These are phyloP conservation scores for Phytopythium boreale DNA, from an alignment of 352 stramenopile genomes.

Conservation along the genomic window DNA sequence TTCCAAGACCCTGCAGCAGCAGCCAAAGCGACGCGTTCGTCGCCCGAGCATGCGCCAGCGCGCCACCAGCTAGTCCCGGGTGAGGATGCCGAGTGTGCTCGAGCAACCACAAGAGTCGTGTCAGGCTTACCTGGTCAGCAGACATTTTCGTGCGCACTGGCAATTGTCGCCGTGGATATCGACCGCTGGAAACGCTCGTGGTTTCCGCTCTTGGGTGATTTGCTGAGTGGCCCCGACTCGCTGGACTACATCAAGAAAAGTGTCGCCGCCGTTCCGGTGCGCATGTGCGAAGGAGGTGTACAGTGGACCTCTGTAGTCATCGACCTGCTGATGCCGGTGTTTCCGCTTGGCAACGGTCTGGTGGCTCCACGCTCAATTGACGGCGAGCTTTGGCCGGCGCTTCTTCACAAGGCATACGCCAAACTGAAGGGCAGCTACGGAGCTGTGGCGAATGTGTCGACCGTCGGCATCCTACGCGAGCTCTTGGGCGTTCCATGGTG, in stretches of 20 bases:
- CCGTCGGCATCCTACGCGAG: conserved; percentile 33
- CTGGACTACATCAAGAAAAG: conserved; percentile 3
- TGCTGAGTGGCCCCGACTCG: not conserved
- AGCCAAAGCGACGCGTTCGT: not conserved
- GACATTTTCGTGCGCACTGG: conserved; percentile 27
- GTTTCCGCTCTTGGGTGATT: conserved; percentile 11
- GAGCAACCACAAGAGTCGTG: not conserved
- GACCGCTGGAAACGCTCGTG: conserved; percentile 17
- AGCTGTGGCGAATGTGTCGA: conserved; percentile 16
- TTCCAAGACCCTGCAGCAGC: not conserved
- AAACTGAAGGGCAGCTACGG: conserved; percentile 50
- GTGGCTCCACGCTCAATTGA: conserved; percentile 16
- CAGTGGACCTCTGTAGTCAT: conserved; percentile 35
- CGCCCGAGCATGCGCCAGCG: not conserved
- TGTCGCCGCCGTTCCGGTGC: conserved; percentile 13
- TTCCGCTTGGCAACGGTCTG: conserved; percentile 30
- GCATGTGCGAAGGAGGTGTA: conserved; percentile 24
- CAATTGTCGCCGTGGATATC: conserved; percentile 18
- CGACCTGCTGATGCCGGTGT: conserved; percentile 41
- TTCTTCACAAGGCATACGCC: conserved; percentile 60
- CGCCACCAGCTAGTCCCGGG: no score
- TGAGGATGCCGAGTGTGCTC: not conserved
- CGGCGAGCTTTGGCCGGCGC: conserved; percentile 31
- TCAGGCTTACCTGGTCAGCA: conserved; percentile 30
- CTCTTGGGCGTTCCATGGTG: conserved; percentile 47